These are phyloP conservation scores for Alternaria atra DNA, from an alignment of 2,329 filamentous ascomycete genomes.

Conservation along the genomic window DNA sequence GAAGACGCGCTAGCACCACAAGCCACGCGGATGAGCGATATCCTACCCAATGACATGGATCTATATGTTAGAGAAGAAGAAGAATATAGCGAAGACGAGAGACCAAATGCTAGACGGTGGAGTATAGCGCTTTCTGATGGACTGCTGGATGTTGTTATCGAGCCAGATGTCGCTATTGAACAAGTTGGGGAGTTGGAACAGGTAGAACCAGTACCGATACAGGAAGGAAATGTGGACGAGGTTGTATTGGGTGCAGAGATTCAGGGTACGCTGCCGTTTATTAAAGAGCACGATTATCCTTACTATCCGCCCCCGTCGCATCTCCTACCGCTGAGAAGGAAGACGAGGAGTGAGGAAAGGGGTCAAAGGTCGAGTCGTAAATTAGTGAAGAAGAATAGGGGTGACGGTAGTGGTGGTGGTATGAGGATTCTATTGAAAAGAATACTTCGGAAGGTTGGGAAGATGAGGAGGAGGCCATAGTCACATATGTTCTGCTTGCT, in stretches of 20 bases:
- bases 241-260: background rate
- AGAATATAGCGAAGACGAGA: too few species aligned
- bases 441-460: background rate
- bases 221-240: background rate
- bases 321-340: too few species aligned
- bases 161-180: background rate
- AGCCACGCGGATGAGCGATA: background rate
- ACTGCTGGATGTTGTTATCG: background rate
- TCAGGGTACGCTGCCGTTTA: background rate
- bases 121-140: background rate
- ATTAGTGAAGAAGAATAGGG: background rate
- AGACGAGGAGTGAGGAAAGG: background rate
- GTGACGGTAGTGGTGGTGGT: background rate
- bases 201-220: background rate
- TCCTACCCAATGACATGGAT: conserved; percentile 4
- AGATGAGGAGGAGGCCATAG: background rate
- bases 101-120: background rate
- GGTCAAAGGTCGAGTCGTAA: background rate
- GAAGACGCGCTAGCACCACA: background rate
- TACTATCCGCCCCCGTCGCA: conserved; percentile 11
- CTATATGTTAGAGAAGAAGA: background rate
- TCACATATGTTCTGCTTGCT: background rate
- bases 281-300: conserved; percentile 3
- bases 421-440: background rate
- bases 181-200: background rate